phyloP scores from a whole-genome alignment of 2,329 filamentous ascomycete genomes.

The Atkinsonella hypoxylon region DNA sequence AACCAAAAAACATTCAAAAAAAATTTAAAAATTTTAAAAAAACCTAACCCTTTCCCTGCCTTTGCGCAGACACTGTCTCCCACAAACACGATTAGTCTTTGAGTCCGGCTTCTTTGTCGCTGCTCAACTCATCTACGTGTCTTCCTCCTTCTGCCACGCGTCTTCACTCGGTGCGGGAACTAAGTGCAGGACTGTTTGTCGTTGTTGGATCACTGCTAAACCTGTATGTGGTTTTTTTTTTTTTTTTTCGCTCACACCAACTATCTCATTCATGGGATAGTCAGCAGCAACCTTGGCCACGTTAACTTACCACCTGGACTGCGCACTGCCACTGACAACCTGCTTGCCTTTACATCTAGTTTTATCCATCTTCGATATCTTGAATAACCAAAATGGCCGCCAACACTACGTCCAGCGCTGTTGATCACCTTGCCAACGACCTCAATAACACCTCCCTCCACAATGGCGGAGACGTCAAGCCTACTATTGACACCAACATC shows the following conservation, averaged over 20 bases:
- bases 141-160: conserved; percentile 2
- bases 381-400: conserved; percentile 43
- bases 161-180: conserved; percentile 3
- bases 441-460: conserved; percentile 61
- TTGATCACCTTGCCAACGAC: conserved; percentile 73
- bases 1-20: conserved; percentile 42
- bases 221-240: background rate
- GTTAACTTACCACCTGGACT: background rate
- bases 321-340: conserved; percentile 1
- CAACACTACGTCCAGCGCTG: conserved; percentile 46
- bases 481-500: conserved; percentile 66
- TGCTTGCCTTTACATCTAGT: background rate
- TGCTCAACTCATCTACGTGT: conserved; percentile 2
- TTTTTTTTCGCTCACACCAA: no score
- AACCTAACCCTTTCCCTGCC: conserved; percentile 31
- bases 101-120: conserved; percentile 8
- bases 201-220: conserved; percentile 2
- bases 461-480: conserved; percentile 52
- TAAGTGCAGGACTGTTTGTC: background rate
- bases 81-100: conserved; percentile 8
- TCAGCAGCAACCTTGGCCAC: background rate
- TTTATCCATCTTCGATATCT: conserved; percentile 6
- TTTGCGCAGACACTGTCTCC: conserved; percentile 16
- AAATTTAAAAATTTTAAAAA: conserved; percentile 46
- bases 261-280: no score